Base-by-base conservation (phyloP, 306 rosid species). In the Luffa acutangula region DNA sequence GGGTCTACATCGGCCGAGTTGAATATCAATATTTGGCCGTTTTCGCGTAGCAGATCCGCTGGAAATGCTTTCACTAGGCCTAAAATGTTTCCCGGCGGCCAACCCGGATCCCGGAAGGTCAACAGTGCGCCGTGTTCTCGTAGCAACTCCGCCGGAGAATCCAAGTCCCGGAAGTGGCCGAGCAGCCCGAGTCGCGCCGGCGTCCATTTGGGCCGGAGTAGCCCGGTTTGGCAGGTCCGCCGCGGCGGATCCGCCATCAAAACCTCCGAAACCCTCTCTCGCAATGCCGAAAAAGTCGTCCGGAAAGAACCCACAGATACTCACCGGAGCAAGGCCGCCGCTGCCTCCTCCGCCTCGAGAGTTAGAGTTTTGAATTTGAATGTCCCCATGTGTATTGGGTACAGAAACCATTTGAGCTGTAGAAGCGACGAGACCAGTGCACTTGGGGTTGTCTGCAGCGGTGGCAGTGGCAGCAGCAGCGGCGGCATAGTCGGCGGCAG, bases 41-140 rank as follows among this genome's bases (percentile, higher is more conserved):
- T 95, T 51, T 88, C 97, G 2, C 79, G 99, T 54, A 93, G 97
- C 59, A 95, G 97, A 89, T 93, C 99, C 54, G 97, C 99, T 12
- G 99, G 99, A 0, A 95, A 93, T 25, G 85, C 89, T 0, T 78
- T 63, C 0, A 87, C 89, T 86, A 81, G 93, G 42, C 99, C 97
- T 77, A 95, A 89, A 11, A 7, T 81, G 0, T 77, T 84, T 0
- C 15, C 90, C 82, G 97, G 95, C 74, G 87, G 88, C 43, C 72
- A 37, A 65, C 86, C 87, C 8, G 81, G 11, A 0, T 66, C 89
- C 78, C 90, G 97, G 45, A 91, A 88, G 81, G 97, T 88, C 0
- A 93, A 95, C 87, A 95, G 99, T 84, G 99, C 99, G 5, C 99
- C 97, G 1, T 95, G 99, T 34, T 95, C 99, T 14, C 88, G 99